Base-by-base conservation (phyloP, 1,284 basidiomycete genomes). In the Meira nashicola region DNA sequence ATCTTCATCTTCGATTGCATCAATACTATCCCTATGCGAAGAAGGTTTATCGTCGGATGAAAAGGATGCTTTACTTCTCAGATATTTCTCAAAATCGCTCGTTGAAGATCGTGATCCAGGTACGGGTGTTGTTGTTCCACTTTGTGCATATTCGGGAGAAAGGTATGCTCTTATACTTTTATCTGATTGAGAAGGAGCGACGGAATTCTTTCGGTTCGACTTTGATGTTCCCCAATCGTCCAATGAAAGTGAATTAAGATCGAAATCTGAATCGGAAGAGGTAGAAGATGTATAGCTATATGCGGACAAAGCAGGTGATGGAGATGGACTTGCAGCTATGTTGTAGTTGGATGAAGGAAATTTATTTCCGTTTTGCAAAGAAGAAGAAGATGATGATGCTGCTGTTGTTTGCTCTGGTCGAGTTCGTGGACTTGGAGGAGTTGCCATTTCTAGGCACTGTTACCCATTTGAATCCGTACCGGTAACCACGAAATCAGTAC, bases 261-360 rank as follows among this genome's bases (percentile, higher is more conserved):
- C 68, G 15, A 64, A 63, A 4, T 63, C 57, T 11, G 66, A 65
- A 12, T 66, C 64, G 28, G 56, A 59, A 38, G 59, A 64, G 11
- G 63, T 61, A 28, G 66, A 39, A 19, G 66, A 64, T 1, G 66
- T 58, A 57, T 58, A 67, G 15, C 66, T 66, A 39, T 62, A 70
- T 12, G 68, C 68, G 2, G 66, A 68, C 8, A 70, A 55, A 1
- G 66, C 63, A 6, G 68, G 68, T 7, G 68, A 70, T 0, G 68
- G 54, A 23, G 57, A 54, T 1, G 63, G 63, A 28, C 50, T 53
- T 17, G 50, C 17, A 39, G 21, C 19, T 15, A 21, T 4, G 3
- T 15, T 3, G 10, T 15, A 21, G 10, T 43, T 43, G 3, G 41
- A 10, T 4, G 41, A n/a, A 5, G 41, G 4, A 43, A 43, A 43